Base-by-base conservation (phyloP, 163 green algal genomes). In the Scenedesmus sp. region DNA sequence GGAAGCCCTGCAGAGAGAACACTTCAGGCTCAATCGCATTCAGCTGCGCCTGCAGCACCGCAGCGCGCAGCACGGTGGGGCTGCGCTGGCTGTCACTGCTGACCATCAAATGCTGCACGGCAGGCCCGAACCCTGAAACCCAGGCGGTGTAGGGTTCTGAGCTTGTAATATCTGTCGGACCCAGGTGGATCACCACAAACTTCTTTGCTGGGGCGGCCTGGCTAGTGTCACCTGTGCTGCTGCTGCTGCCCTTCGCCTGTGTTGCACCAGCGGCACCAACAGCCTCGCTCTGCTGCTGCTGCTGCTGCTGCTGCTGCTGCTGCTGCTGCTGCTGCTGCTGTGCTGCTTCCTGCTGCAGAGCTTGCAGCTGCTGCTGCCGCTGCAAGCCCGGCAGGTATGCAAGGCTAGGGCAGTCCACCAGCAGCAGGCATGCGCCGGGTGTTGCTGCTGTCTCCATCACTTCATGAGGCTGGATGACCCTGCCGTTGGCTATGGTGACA, bases 341-440 rank as follows among this genome's bases (percentile, higher is more conserved):
- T 33, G 44, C 33, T 73, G 46, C 42, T n/a, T 73, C 30, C 16
- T 72, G 43, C 20, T 83, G 46, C 49, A 46, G 68, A 12, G 35
- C 18, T 53, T 85, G 65, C 33, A 93, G 95, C 53, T 76, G 51
- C 35, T n/a, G 51, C 83, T 97, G 91, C 49, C 43, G 78, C 89
- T 40, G 13, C 35, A 99, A 91, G 2, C 92, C 88, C 0, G 80
- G 68, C 24, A 98, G 81, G 92, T 98, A 96, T 22, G 30, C 86
- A 0, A 42, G 1, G 43, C 92, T 95, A 61, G 97, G 97, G 87
- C 96, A 97, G 93, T 99, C 98, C 16, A 98, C 53, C 13, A 99
- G 90, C 7, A 99, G 37, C 20, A 98, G 91, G 9, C 94, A 79
- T 0, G 98, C 95, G 3, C 97, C 97, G 51, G 96, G 93, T 42